Evolutionary conservation across 768 basidiomycete genomes (phyloP), one percentile per base, ranked within the genome.

Genomic region (Pisolithus sp.): DNA sequence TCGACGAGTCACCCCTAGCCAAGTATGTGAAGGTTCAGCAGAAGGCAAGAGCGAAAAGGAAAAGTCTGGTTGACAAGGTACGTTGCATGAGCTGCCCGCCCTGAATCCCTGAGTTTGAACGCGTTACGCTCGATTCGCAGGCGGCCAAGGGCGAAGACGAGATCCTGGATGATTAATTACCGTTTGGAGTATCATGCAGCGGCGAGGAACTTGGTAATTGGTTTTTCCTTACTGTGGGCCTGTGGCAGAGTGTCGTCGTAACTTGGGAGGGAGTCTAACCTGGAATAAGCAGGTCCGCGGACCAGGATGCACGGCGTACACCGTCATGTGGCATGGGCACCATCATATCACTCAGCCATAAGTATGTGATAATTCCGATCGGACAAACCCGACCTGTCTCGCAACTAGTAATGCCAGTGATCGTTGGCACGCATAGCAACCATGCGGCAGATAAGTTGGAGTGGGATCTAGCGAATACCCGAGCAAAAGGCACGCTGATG

Each of bases 21-120:
- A 87, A 83, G 66, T 93, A 89, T 68, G 74, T 90, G 63, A 84
- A 84, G 65, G 77, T 93, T 48, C 85, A 86, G 69, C 77, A 77
- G 59, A 96, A 93, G 75, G 75, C 81, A 18, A 75, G 93, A 66
- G 88, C 88, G 59, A 87, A 85, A 67, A 76, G 81, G 51, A 76
- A 76, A 59, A 77, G 78, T 58, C 66, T 91, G 42, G 68, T 88
- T 42, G 85, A 88, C 63, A 92, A 91, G 85, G 89, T 85, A 54
- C 36, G 67, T 53, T 17, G n/a, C 17, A n/a, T 45, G 40, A 23
- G 24, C 26, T 23, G 30, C 18, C 4, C 39, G 49, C 28, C 44
- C 43, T 6, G 10, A 30, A 40, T 37, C 18, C 5, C 48, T 54
- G 28, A 46, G 48, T 43, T 50, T 55, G 28, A 44, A 55, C 28